Base-by-base conservation (phyloP, 1,139 yeast genomes). In the Meyerozyma carpophila region DNA sequence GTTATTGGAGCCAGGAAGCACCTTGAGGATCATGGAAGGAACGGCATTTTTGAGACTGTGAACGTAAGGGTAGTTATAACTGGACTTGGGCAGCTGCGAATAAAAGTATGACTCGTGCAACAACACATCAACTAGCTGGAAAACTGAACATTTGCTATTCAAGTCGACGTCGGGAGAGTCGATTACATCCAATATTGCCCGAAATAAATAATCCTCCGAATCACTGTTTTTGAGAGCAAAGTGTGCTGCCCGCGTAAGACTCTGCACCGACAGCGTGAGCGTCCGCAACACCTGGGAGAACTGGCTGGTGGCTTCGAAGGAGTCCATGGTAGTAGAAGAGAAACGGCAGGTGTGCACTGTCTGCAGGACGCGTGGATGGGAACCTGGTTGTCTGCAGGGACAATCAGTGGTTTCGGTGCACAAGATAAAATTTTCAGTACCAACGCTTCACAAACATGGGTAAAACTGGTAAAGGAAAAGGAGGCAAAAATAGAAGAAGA, bases 401-500 rank as follows among this genome's bases (percentile, higher is more conserved):
- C 14, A 11, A 11, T 24, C 37, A 18, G 13, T 16, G 18, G 18
- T 16, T 16, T 16, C 18, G 18, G 18, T 21, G 13, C 10, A 34
- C 9, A 16, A 21, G 20, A 31, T 31, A 13, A 31, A 31, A 31
- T 31, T 26, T 36, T 36, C 28, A n/a, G 13, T 26, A 13, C 32
- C 13, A 21, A 34, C 14, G 14, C 29, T 34, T 8, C 11, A 34
- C 25, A 16, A 21, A 9, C 37, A 73, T 73, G 79, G 79, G 77
- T 58, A 73, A 73, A 63, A 58, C 78, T 44, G 77, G 77, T 53
- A 73, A 73, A 70, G 79, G 79, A 46, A 73, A 73, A 68, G 84
- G 84, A 54, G 84, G 84, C 55, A 83, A 86, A 77, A 91, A 90
- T 69, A 88, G 97, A 77, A 88, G 98, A 82, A 88, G 97, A 82